Evolutionary conservation across 2,329 filamentous ascomycete species (phyloP).

Genomic region (Trichoderma simmonsii): DNA sequence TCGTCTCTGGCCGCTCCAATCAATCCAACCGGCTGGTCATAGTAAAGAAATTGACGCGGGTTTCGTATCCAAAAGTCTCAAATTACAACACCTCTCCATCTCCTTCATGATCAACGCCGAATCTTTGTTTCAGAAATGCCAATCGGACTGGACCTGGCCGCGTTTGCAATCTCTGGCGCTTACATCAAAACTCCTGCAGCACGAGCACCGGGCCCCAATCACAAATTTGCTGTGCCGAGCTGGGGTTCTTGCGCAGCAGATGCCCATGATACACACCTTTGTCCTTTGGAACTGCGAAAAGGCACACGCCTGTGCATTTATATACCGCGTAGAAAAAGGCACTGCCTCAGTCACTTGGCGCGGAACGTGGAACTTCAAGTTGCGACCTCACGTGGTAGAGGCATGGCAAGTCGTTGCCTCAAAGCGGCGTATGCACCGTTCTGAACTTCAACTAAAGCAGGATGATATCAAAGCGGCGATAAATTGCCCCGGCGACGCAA

Average conservation of each 20-base stretch:
- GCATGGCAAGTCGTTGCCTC: conserved; percentile 19
- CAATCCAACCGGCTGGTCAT: background rate
- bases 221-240: conserved; percentile 27
- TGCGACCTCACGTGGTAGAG: conserved; percentile 27
- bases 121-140: conserved; percentile 25
- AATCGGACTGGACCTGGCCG: conserved; percentile 22
- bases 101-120: conserved; percentile 30
- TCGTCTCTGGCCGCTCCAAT: background rate
- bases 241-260: conserved; percentile 25
- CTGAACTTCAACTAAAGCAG: conserved; percentile 21
- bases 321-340: conserved; percentile 27
- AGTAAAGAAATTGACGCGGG: background rate
- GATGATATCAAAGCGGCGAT: conserved; percentile 18
- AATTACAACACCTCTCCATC: conserved; percentile 28
- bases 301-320: conserved; percentile 33
- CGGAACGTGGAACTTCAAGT: conserved; percentile 31
- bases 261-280: conserved; percentile 32
- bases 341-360: conserved; percentile 31
- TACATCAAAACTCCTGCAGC: conserved; percentile 31
- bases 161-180: conserved; percentile 31
- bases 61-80: conserved; percentile 22
- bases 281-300: conserved; percentile 35
- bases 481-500: conserved; percentile 32
- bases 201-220: conserved; percentile 20
- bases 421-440: background rate